Conservation (phyloP, 108 stramenopile genomes). For the Epithemia pelagica region DNA sequence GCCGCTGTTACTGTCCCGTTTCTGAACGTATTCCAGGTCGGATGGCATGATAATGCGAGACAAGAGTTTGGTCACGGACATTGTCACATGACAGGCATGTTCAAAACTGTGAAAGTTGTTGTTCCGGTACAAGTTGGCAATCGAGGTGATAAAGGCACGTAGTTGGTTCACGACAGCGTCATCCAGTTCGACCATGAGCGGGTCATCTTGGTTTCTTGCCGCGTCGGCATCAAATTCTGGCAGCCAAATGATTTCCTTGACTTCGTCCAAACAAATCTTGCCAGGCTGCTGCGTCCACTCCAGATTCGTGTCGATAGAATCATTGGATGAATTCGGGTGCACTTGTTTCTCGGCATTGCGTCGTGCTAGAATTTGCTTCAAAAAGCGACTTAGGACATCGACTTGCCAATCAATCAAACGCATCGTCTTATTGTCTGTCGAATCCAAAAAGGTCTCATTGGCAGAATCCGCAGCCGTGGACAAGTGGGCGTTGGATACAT, state of each 20-base stretch:
- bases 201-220: neutral
- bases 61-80: no score
- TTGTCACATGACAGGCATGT: no score
- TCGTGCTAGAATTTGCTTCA: no score
- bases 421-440: neutral
- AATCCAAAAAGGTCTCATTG: no score
- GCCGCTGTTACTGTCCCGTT: no score
- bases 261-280: slow-evolving; percentile 28
- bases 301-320: no score
- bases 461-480: neutral
- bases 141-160: neutral
- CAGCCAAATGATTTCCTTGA: slow-evolving; percentile 15
- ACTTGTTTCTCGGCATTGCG: no score
- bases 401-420: slow-evolving; percentile 1
- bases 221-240: slow-evolving; percentile 25
- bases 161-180: slow-evolving; percentile 7
- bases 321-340: no score
- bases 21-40: neutral
- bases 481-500: neutral
- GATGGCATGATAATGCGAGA: slow-evolving; percentile 6
- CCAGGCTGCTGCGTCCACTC: no score
- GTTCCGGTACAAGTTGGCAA: slow-evolving; percentile 3
- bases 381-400: no score
- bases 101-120: no score
- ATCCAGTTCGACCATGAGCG: slow-evolving; percentile 7